A percentile compares a stretch with the other conserved stretches of the same genome.
phyloP scores from a whole-genome alignment of 768 basidiomycete genomes.

The Mycena indigotica region DNA sequence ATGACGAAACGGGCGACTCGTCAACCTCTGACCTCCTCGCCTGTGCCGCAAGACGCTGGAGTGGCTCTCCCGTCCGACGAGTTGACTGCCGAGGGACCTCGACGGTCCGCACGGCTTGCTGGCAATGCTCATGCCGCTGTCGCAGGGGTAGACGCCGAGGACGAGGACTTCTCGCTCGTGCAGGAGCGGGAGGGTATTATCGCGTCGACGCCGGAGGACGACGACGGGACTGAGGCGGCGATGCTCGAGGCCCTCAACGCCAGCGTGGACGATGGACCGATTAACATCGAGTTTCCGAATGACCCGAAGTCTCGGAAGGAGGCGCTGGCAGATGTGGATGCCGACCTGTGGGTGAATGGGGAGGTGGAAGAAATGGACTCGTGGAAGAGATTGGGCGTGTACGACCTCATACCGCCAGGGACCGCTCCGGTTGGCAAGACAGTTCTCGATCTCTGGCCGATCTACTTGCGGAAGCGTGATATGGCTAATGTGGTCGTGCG shows the following conservation, averaged over 20 bases:
- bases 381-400: slow-evolving; percentile 30
- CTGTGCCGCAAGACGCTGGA: neutral
- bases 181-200: neutral
- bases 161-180: neutral
- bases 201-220: slow-evolving; percentile 2
- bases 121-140: neutral
- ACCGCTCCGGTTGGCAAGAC: slow-evolving; percentile 24
- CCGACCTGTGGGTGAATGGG: slow-evolving; percentile 19
- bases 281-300: neutral
- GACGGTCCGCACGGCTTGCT: neutral
- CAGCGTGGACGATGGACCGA: neutral
- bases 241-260: neutral
- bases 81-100: neutral
- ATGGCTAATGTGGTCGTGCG: slow-evolving; percentile 24
- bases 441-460: slow-evolving; percentile 33
- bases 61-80: neutral
- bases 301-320: neutral
- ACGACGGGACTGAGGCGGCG: neutral
- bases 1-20: neutral
- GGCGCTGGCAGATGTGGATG: neutral
- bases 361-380: slow-evolving; percentile 29
- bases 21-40: neutral
- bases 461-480: slow-evolving; percentile 34
- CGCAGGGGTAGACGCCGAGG: neutral
- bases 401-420: slow-evolving; percentile 26